These are phyloP conservation scores for Mantamonas sphyraenae DNA, from an alignment of 78 protist genomes.

Conservation along the genomic window DNA sequence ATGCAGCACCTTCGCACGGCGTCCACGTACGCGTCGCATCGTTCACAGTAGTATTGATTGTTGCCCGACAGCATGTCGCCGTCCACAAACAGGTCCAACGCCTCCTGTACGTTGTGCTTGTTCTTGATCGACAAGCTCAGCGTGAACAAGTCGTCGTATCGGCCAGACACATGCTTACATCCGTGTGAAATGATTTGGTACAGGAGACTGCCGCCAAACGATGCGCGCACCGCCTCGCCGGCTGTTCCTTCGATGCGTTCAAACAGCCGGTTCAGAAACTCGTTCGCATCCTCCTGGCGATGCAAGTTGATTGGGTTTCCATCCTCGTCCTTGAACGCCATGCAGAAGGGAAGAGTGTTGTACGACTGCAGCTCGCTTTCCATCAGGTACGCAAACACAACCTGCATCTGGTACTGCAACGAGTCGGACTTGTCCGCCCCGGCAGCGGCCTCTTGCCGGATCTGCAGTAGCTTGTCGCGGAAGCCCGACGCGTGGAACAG, in stretches of 20 bases:
- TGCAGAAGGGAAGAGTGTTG: conserved; percentile 48
- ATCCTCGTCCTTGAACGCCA: conserved; percentile 53
- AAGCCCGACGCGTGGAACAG: conserved; percentile 47
- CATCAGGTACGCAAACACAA: conserved; percentile 48
- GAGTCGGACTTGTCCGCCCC: conserved; percentile 19
- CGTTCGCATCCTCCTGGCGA: conserved; percentile 65
- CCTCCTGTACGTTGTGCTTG: conserved; percentile 31
- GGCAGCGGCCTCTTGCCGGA: neutral
- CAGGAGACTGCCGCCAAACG: conserved; percentile 49
- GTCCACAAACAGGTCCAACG: conserved; percentile 39
- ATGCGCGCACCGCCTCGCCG: conserved; percentile 25
- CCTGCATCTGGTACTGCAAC: conserved; percentile 37
- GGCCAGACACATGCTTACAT: conserved; percentile 53
- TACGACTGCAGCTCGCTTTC: conserved; percentile 54
- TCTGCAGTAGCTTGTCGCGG: conserved; percentile 5
- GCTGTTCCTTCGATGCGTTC: conserved; percentile 45
- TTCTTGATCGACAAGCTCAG: conserved; percentile 50
- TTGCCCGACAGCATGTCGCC: conserved; percentile 40
- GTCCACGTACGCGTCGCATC: conserved; percentile 4
- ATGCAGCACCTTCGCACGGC: conserved; percentile 6
- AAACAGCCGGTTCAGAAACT: conserved; percentile 48
- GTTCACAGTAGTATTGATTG: conserved; percentile 7
- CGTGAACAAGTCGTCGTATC: conserved; percentile 60
- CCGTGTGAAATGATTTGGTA: conserved; percentile 54
- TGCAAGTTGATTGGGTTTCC: conserved; percentile 42